These are phyloP conservation scores for Pneumocystis wakefieldiae DNA, from an alignment of 1,139 yeast species.

Conservation along the genomic window DNA sequence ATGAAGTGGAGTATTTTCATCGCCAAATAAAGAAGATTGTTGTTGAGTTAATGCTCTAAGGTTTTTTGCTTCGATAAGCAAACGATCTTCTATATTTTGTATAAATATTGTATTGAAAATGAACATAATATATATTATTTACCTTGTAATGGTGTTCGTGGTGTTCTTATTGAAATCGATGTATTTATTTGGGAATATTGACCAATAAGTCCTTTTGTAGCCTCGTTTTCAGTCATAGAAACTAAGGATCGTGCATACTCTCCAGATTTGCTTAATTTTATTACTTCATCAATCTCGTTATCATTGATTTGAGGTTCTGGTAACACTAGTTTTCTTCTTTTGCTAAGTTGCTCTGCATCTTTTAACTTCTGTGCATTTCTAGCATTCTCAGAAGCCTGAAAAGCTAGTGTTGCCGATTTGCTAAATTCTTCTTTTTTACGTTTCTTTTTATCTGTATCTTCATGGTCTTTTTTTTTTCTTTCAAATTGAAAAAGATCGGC, in stretches of 20 bases:
- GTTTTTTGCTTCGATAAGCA: conserved; percentile 21
- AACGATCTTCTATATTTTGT: conserved; percentile 16
- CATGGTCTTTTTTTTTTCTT: conserved; percentile 37
- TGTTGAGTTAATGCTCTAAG: conserved; percentile 19
- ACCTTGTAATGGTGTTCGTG: conserved; percentile 13
- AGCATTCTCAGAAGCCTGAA: conserved; percentile 28
- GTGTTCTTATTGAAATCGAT: conserved; percentile 7
- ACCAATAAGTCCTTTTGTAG: conserved; percentile 7
- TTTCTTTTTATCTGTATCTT: conserved; percentile 23
- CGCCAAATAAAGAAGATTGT: conserved; percentile 22
- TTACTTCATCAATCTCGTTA: conserved; percentile 24
- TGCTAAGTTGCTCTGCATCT: conserved; percentile 29
- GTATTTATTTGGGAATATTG: conserved; percentile 7
- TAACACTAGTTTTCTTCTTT: conserved; percentile 41
- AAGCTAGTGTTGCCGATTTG: conserved; percentile 18
- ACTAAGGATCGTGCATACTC: conserved; percentile 13
- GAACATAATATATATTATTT: not conserved
- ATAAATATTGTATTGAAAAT: conserved; percentile 5
- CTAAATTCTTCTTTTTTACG: conserved; percentile 23
- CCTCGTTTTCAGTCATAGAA: conserved; percentile 17
- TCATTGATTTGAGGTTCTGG: conserved; percentile 36
- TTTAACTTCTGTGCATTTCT: conserved; percentile 20
- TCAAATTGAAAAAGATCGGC: conserved; percentile 35
- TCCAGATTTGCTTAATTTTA: conserved; percentile 21
- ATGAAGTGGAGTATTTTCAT: conserved; percentile 18